Conservation (phyloP, 345 rosid species). For the Linum lewisii region DNA sequence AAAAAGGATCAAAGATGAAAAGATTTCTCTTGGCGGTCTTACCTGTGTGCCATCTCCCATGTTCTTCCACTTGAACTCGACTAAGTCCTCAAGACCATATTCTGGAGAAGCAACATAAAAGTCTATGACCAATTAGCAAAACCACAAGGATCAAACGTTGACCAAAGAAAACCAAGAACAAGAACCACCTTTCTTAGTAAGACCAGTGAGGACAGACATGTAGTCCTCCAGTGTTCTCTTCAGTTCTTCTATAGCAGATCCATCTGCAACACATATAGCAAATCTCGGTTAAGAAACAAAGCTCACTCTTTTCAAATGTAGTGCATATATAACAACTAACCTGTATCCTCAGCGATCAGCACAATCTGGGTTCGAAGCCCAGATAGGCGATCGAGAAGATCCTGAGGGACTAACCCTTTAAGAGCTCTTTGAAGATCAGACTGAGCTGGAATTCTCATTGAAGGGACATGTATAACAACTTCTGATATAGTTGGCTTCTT, state of each 20-base stretch:
- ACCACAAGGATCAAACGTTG: background rate
- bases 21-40: constrained; percentile 12
- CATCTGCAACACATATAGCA: constrained; percentile 28
- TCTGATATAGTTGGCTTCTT: constrained; percentile 49
- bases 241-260: constrained; percentile 52
- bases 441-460: constrained; percentile 47
- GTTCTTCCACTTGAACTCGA: constrained; percentile 70
- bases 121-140: background rate
- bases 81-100: constrained; percentile 45
- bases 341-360: constrained; percentile 65
- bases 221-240: constrained; percentile 57
- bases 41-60: constrained; percentile 51
- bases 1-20: background rate
- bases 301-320: background rate
- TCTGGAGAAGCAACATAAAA: constrained; percentile 25
- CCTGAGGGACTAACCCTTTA: constrained; percentile 42
- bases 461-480: constrained; percentile 49
- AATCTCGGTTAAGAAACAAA: background rate
- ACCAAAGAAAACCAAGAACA: background rate
- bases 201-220: constrained; percentile 47
- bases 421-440: constrained; percentile 62
- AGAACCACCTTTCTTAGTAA: constrained; percentile 53
- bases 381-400: constrained; percentile 36
- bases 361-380: constrained; percentile 59
- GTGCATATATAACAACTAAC: constrained; percentile 14